Evolutionary conservation across 768 basidiomycete species (phyloP), one percentile per base, ranked within the genome.

Genomic region (Holtermanniella nyarrowii): DNA sequence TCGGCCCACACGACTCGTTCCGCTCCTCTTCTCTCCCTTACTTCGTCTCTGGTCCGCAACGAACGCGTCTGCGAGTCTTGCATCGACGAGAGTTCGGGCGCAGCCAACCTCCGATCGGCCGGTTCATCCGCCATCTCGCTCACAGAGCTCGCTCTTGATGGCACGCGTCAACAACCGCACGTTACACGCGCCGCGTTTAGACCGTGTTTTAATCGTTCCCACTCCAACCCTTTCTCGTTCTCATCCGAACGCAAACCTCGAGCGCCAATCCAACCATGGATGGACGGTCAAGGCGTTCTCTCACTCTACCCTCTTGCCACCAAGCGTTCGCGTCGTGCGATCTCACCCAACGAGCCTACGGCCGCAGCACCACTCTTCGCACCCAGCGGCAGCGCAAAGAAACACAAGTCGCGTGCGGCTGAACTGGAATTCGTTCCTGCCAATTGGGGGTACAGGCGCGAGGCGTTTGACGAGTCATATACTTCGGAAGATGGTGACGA

Each of bases 261-360:
- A 20, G 62, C 62, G 14, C 65, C 65, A 12, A 60, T 64, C 25
- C 54, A 62, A 31, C 39, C 54, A 22, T 67, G 65, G 65, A 67
- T 67, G 65, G 65, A 58, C 37, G 46, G 46, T 26, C 56, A 55
- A 0, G 65, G 62, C n/a, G 56, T 67, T 10, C 54, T 67, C 12
- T 67, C 65, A 22, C 61, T 67, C 50, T 67, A 67, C 50, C 65
- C 65, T 4, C 57, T 67, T 18, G 62, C 62, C 3, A 62, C 57
- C 39, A 54, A 57, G 13, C 46, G 62, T 12, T 61, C 60, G 31
- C 10, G 31, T 5, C 48, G 45, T 31, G 24, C 55, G 16, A 48
- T 41, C 24, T 27, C 46, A 22, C 42, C 20, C 23, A 49, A 46
- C 11, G 54, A 50, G 13, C 46, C 48, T 11, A 59, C 65, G 5